Base-by-base conservation (phyloP, 2,329 filamentous ascomycete genomes). In the Sphaerulina musiva region DNA sequence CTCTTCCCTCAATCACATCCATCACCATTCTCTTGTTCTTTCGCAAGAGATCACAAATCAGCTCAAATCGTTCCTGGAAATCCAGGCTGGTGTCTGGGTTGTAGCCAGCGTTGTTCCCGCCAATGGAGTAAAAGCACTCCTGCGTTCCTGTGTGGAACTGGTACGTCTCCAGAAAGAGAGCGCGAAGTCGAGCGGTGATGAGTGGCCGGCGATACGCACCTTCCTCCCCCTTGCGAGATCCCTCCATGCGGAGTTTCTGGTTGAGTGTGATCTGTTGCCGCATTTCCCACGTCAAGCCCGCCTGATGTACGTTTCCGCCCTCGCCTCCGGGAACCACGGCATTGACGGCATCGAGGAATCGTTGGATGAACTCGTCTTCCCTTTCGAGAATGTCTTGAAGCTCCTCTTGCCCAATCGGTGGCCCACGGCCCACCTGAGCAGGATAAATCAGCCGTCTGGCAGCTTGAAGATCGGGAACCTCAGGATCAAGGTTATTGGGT, bases 1-100 rank as follows among this genome's bases (percentile, higher is more conserved):
- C 60, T n/a, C 60, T 47, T 2, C 60, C 60, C 36, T 62, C 60
- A 2, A 62, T 38, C 7, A 62, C 60, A 55, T 62, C 60, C 58
- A 60, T 62, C 9, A 59, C 60, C 8, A 60, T 51, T 1, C 59
- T 43, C 45, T 61, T 61, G 32, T 61, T 59, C 2, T 4, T 14
- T 1, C 23, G 20, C 40, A 61, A 40, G 7, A 56, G 53, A 10
- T 41, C 51, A 36, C 54, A 50, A 5, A 61, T 56, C 1, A 29
- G 23, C n/a, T 45, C 31, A 10, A 61, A 48, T 20, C 59, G 46
- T 32, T 61, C 48, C 1, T 54, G 48, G 20, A 61, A 61, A 8
- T 14, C 43, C 4, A 59, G 32, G 0, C 43, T 48, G 0, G 43
- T 51, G 36, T 60, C 60, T 3, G 55, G 48, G 1, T 51, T 38